A percentile compares a stretch with the other conserved stretches of the same genome.
Evolutionary conservation across 2,329 filamentous ascomycete species (phyloP).

Genomic region (Aspergillus ruber): DNA sequence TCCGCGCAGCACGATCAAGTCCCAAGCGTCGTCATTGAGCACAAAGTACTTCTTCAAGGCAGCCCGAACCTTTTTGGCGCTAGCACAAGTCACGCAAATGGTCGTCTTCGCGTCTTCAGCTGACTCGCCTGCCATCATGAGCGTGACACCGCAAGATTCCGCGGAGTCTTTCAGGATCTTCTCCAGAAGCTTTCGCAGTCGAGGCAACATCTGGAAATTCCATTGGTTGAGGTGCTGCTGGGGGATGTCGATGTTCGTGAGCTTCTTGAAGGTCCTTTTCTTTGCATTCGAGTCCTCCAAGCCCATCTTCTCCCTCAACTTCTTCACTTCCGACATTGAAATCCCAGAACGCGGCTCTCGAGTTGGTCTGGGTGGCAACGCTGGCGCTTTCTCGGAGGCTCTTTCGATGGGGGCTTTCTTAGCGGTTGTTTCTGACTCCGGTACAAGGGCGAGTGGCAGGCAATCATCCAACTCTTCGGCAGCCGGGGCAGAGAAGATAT

Average conservation of each 20-base stretch:
- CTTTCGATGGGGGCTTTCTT: constrained; percentile 5
- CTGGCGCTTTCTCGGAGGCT: neutral
- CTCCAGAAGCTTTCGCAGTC: constrained; percentile 53
- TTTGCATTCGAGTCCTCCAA: constrained; percentile 25
- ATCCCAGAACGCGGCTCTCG: constrained; percentile 13
- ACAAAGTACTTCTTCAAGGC: constrained; percentile 53
- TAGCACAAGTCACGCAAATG: constrained; percentile 58
- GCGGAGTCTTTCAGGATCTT: constrained; percentile 53
- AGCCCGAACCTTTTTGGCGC: constrained; percentile 51
- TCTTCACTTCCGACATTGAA: constrained; percentile 19
- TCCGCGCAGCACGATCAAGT: constrained; percentile 56
- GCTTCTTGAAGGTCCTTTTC: constrained; percentile 39
- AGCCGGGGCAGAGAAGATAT: constrained; percentile 35
- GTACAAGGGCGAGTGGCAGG: constrained; percentile 35
- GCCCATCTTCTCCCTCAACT: constrained; percentile 15
- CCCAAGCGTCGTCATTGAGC: constrained; percentile 50
- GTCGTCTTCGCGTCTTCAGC: constrained; percentile 54
- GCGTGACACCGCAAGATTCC: constrained; percentile 56
- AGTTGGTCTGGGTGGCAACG: constrained; percentile 6
- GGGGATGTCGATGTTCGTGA: constrained; percentile 48
- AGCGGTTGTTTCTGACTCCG: constrained; percentile 22
- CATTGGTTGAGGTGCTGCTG: constrained; percentile 51
- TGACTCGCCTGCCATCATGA: constrained; percentile 55
- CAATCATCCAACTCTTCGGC: constrained; percentile 37
- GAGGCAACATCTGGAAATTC: constrained; percentile 53